These are phyloP conservation scores for Hymenoscyphus infarciens DNA, from an alignment of 2,329 filamentous ascomycete genomes.

Conservation along the genomic window DNA sequence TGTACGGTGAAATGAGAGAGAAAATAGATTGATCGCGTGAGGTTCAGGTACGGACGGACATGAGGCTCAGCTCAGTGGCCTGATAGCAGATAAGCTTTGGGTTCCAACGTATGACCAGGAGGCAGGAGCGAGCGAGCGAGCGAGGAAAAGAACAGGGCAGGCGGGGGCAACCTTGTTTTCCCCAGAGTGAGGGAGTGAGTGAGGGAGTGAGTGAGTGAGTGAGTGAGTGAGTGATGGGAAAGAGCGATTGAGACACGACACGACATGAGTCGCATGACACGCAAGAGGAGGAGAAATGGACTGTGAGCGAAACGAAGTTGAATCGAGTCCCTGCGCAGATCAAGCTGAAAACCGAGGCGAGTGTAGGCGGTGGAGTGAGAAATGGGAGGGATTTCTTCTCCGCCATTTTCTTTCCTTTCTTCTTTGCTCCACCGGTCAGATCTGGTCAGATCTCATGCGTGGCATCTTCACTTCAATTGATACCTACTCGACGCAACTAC, in stretches of 20 bases:
- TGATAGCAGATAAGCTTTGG: neutral
- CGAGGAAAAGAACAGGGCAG: too few species aligned
- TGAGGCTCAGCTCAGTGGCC: neutral
- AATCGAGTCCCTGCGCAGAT: conserved; percentile 6
- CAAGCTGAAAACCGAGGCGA: neutral
- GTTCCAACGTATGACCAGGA: neutral
- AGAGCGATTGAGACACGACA: neutral
- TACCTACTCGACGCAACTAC: too few species aligned
- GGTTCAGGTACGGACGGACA: neutral
- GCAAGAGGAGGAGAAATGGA: neutral
- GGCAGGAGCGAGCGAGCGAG: neutral
- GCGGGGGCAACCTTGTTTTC: neutral
- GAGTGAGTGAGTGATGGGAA: neutral
- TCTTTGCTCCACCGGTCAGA: neutral
- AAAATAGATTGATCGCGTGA: neutral
- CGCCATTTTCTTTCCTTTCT: neutral
- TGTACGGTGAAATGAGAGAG: neutral
- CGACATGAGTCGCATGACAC: too few species aligned
- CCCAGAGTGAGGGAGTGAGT: neutral
- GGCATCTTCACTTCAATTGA: too few species aligned
- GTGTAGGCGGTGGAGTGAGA: too few species aligned
- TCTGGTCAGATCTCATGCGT: neutral
- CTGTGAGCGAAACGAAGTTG: neutral
- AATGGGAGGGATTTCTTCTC: neutral
- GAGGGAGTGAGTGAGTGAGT: neutral